phyloP scores from a whole-genome alignment of 1,284 basidiomycete genomes.

The Xanthoconium separans region DNA sequence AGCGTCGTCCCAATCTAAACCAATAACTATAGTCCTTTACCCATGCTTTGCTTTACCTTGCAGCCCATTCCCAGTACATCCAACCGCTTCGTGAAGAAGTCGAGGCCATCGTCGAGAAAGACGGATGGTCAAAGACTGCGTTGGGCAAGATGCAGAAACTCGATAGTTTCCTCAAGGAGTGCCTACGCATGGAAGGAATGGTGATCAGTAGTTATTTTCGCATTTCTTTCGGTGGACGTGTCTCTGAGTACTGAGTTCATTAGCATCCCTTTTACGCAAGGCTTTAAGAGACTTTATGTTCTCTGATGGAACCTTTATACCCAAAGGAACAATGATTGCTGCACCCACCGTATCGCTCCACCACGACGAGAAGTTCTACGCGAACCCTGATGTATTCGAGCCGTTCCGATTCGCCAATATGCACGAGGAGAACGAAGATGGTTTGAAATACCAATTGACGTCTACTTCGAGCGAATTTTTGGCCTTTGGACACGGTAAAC shows the following conservation, averaged over 20 bases:
- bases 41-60: conserved; percentile 38
- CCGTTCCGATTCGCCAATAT: conserved; percentile 24
- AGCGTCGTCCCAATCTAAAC: not conserved
- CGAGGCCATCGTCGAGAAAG: conserved; percentile 33
- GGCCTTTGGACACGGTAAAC: not conserved
- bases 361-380: conserved; percentile 17
- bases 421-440: conserved; percentile 12
- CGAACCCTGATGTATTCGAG: not conserved
- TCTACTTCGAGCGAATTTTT: not conserved
- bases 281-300: conserved; percentile 24
- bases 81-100: conserved; percentile 45
- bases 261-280: conserved; percentile 18
- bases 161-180: conserved; percentile 50
- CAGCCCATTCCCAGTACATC: conserved; percentile 38
- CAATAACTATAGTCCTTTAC: conserved; percentile 27
- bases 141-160: conserved; percentile 42
- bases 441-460: conserved; percentile 14
- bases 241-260: not conserved
- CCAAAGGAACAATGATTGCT: conserved; percentile 35
- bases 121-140: conserved; percentile 46
- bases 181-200: conserved; percentile 33
- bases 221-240: not conserved
- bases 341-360: conserved; percentile 27
- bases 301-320: conserved; percentile 42
- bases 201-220: not conserved